Evolutionary conservation across 2,329 filamentous ascomycete genomes (phyloP).

Genomic region (Thelonectria discophora): DNA sequence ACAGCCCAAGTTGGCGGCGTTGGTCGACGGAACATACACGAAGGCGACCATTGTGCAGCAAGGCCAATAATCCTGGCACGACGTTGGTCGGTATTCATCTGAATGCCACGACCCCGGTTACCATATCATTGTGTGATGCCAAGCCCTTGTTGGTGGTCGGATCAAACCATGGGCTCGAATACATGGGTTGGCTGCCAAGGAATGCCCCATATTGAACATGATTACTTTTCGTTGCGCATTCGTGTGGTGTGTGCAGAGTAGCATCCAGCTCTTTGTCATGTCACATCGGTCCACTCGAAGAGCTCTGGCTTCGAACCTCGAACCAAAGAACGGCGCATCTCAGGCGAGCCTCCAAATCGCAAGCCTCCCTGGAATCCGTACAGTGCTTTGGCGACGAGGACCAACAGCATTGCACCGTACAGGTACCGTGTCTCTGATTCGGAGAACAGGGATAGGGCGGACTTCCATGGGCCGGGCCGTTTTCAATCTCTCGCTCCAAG

Average conservation of each 20-base stretch:
- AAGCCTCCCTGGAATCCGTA: slow-evolving; percentile 5
- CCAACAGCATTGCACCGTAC: background rate
- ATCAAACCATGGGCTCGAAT: slow-evolving; percentile 7
- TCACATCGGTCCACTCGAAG: slow-evolving; percentile 1
- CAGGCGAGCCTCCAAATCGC: slow-evolving; percentile 13
- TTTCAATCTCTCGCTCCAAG: slow-evolving; percentile 33
- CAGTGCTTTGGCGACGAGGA: slow-evolving; percentile 5
- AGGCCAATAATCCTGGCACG: slow-evolving; percentile 6
- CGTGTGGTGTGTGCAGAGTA: slow-evolving; percentile 1
- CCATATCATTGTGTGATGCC: slow-evolving; percentile 15
- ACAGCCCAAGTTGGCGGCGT: background rate
- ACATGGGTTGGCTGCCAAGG: background rate
- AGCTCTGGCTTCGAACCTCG: background rate
- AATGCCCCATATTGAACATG: background rate
- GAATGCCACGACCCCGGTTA: slow-evolving; percentile 4
- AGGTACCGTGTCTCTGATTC: slow-evolving; percentile 21
- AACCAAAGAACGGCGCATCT: slow-evolving; percentile 14
- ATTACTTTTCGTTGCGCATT: slow-evolving; percentile 12
- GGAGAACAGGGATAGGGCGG: slow-evolving; percentile 27
- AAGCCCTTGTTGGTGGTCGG: slow-evolving; percentile 17
- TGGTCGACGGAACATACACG: background rate
- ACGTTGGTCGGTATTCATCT: slow-evolving; percentile 9
- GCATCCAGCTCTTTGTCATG: background rate
- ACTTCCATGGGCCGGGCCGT: slow-evolving; percentile 38
- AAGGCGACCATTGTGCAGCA: slow-evolving; percentile 1